Evolutionary conservation across 2,329 filamentous ascomycete genomes (phyloP), one percentile per base, ranked within the genome.

Genomic region (Pyrenochaeta sp.): DNA sequence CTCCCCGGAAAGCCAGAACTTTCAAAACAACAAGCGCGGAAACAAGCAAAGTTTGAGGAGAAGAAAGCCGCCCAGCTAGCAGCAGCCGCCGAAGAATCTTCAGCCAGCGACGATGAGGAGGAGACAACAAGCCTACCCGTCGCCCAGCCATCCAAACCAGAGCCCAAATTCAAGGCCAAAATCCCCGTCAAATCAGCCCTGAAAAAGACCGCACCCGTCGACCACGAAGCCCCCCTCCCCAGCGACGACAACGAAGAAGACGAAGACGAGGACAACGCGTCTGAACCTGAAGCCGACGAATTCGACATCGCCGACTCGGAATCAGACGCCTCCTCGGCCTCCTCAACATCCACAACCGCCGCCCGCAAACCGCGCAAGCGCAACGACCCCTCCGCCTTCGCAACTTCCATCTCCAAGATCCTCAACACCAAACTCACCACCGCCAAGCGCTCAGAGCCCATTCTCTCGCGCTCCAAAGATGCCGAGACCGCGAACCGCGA

Each of bases 391-490:
- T 78, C 81, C 53, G 91, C 90, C 38, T 97, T 99, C 71, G 90
- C 93, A 17, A 96, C 87, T 1, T 96, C 91, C 36, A 90, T 99
- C 62, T 88, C 89, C 58, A 96, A 94, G 72, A 96, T 99, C 68
- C 81, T 99, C 30, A 86, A 85, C 42, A 93, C 90, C 4, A 97
- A 97, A 74, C 80, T 97, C 7, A 87, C 91, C 2, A 85, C 83
- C 6, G 82, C 88, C 21, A 90, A 90, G 67, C 88, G 92, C 17
- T 81, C 86, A 41, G 94, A 99, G 68, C 94, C 94, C 0, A 89
- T 99, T n/a, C 81, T 99, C 3, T 87, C 92, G 5, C 87, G 94
- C 62, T 93, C 88, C 68, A 85, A 83, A 49, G 81, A 82, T 8
- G 91, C 91, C 1, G 82, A 85, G 10, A 82, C 89, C 48, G 84